These are phyloP conservation scores for Hanseniaspora vineae DNA, from an alignment of 805 yeast genomes.

Conservation along the genomic window DNA sequence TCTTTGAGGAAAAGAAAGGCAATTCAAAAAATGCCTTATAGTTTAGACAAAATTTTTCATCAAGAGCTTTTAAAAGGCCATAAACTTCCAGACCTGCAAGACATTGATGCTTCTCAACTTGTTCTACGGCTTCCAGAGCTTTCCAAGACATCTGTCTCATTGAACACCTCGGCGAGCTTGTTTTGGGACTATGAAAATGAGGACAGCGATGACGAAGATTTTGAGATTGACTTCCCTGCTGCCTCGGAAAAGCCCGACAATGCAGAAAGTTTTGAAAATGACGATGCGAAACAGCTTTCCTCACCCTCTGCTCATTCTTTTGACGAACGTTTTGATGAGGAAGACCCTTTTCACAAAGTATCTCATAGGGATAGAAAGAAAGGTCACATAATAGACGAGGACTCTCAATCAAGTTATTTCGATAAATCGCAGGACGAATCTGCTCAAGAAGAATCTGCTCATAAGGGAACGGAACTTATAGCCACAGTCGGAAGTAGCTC, in stretches of 20 bases:
- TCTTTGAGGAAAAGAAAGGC: conserved; percentile 21
- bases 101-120: conserved; percentile 7
- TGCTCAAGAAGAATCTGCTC: neutral
- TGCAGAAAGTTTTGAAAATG: neutral
- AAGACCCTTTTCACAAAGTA: neutral
- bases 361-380: neutral
- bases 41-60: conserved; percentile 22
- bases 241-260: neutral
- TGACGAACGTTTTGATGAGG: neutral
- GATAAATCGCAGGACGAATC: neutral
- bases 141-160: too few relatives aligned
- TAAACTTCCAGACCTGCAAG: conserved; percentile 16
- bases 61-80: conserved; percentile 19
- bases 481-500: neutral
- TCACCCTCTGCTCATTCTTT: too few relatives aligned
- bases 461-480: too few relatives aligned
- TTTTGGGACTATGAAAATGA: neutral
- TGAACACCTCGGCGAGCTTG: neutral
- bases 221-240: neutral
- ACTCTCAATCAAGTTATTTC: neutral
- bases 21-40: conserved; percentile 24
- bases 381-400: neutral
- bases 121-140: neutral
- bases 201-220: neutral
- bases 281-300: neutral